Evolutionary conservation across 2,329 filamentous ascomycete genomes (phyloP), one percentile per base, ranked within the genome.

Genomic region (Phaeomoniella chlamydospora): DNA sequence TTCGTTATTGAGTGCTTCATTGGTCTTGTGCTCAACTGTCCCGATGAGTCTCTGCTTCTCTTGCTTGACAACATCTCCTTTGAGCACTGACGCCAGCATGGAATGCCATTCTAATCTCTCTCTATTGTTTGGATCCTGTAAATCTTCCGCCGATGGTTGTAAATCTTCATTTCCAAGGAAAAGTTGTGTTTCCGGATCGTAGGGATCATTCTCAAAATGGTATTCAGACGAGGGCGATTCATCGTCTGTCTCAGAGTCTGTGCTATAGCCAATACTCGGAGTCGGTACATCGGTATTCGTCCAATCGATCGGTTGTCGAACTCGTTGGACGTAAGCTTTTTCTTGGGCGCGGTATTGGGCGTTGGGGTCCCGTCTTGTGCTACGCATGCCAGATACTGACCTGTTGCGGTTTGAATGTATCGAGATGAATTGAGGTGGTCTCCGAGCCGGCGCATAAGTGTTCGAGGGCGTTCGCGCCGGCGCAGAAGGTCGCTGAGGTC

Each of bases 21-120:
- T 73, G 18, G 74, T 73, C 50, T 81, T 80, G 44, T 86, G 75
- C 32, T 84, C 81, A 34, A 72, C 67, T 44, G 83, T 79, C 32
- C 85, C 87, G 45, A 92, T 90, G 50, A 98, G 59, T 31, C 90
- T 77, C 57, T 94, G 93, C 68, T 98, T 98, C 62, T 98, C 90
- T 57, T 98, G 90, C 49, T 85, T 84, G 39, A 98, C 88, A 5
- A 98, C 90, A 55, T 98, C 90, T 45, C 90, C 90, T 1, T 87
- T 94, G 45, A 98, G 64, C 3, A 98, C 90, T 11, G 88, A 92
- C 40, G 88, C 84, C 38, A 98, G 64, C 90, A 98, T 98, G 3
- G 85, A 85, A 59, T 98, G 87, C 90, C 90, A 98, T 59, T 98
- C 90, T 15, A 98, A 66, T 31, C 88, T 71, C 57, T 96, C 90